A percentile compares a stretch with the other conserved stretches of the same genome.
These are phyloP conservation scores for Salvia sclarea DNA, from an alignment of 305 asterid genomes.

Conservation along the genomic window DNA sequence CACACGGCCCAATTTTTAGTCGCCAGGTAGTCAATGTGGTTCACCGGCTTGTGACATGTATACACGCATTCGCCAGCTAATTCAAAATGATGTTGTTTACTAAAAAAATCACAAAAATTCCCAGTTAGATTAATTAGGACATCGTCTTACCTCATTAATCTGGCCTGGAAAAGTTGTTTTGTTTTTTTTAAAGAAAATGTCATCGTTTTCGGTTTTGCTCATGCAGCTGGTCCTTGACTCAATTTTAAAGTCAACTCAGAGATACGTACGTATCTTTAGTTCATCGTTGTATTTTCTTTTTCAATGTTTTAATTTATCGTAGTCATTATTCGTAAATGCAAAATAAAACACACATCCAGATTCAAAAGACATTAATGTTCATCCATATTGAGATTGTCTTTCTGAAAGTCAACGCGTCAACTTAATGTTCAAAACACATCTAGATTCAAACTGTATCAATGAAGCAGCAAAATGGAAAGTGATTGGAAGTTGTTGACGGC, in stretches of 20 bases:
- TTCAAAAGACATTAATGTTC: not conserved
- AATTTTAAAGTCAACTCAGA: not conserved
- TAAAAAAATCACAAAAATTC: too few relatives aligned
- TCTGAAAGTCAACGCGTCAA: conserved; percentile 9
- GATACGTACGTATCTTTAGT: too few relatives aligned
- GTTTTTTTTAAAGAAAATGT: not conserved
- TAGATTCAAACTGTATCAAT: not conserved
- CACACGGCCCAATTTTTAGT: too few relatives aligned
- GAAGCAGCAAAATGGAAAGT: not conserved
- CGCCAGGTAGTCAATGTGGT: too few relatives aligned
- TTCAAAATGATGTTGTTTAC: too few relatives aligned
- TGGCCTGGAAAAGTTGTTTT: not conserved
- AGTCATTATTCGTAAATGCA: not conserved
- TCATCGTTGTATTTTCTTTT: not conserved
- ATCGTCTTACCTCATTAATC: not conserved
- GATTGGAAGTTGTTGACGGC: conserved; percentile 39
- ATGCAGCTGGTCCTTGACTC: too few relatives aligned
- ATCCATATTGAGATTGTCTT: not conserved
- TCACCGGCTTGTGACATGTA: too few relatives aligned
- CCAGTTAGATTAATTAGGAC: too few relatives aligned
- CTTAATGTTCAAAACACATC: not conserved
- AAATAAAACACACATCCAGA: not conserved
- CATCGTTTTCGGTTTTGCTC: not conserved
- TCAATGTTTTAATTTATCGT: not conserved
- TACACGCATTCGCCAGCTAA: too few relatives aligned